Conservation (phyloP, 768 basidiomycete species). For the Coprinopsis cinerea region DNA sequence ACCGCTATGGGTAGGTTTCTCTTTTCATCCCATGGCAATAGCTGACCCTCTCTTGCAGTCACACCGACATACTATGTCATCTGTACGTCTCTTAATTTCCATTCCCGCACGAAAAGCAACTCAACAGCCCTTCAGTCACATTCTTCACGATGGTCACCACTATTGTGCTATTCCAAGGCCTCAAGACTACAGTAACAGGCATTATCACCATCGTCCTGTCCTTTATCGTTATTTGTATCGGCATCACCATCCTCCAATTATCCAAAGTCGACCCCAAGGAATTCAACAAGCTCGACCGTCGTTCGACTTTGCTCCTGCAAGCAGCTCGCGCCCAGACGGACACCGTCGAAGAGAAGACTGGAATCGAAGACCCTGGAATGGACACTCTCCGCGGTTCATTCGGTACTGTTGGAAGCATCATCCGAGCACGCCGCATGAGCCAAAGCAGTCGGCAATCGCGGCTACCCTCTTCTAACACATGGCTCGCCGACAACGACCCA, state of each 20-base stretch:
- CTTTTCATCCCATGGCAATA: constrained; percentile 7
- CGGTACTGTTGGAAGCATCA: constrained; percentile 87
- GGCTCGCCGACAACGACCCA: constrained; percentile 11
- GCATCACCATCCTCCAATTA: constrained; percentile 94
- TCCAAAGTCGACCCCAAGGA: constrained; percentile 86
- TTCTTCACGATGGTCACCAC: constrained; percentile 83
- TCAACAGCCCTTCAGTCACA: constrained; percentile 49
- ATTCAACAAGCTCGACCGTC: constrained; percentile 77
- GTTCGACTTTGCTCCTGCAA: constrained; percentile 85
- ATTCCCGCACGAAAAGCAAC: too few relatives aligned
- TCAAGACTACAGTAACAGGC: constrained; percentile 66
- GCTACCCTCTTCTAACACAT: constrained; percentile 23
- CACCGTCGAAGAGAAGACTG: constrained; percentile 54
- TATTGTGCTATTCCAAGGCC: constrained; percentile 86
- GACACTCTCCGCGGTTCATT: constrained; percentile 89
- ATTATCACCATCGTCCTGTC: constrained; percentile 91
- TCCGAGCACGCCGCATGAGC: constrained; percentile 56
- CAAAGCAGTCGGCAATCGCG: constrained; percentile 33
- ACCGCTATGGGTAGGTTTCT: constrained; percentile 61
- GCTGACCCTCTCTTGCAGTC: constrained; percentile 36
- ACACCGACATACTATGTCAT: constrained; percentile 87
- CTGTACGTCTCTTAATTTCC: constrained; percentile 40
- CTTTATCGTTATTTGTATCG: constrained; percentile 86
- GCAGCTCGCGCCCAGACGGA: constrained; percentile 74
- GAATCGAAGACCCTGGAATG: constrained; percentile 86